These are phyloP conservation scores for Staphylotrichum longicolle DNA, from an alignment of 495 filamentous ascomycete species.

Conservation along the genomic window DNA sequence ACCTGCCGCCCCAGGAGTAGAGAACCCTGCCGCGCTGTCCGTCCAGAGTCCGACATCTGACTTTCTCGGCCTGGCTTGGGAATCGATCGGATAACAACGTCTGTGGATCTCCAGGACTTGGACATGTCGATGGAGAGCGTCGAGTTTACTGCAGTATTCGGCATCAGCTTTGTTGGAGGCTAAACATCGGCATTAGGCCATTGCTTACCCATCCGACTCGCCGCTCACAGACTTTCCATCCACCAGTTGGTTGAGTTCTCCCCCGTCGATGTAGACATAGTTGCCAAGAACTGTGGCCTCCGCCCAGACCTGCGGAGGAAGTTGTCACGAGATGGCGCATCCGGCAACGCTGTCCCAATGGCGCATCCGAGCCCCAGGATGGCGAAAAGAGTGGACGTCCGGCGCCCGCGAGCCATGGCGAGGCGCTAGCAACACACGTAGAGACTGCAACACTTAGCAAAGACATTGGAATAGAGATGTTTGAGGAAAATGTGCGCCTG, in stretches of 20 bases:
- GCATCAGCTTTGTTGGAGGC: background rate
- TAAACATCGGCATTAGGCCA: too few species aligned
- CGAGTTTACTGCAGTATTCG: constrained; percentile 25
- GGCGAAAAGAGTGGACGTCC: background rate
- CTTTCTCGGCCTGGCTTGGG: constrained; percentile 26
- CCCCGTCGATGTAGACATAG: constrained; percentile 26
- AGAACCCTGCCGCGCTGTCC: constrained; percentile 24
- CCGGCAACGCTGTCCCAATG: background rate
- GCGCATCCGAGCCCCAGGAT: background rate
- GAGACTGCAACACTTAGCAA: too few species aligned
- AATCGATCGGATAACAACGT: constrained; percentile 32
- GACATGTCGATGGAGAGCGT: constrained; percentile 41
- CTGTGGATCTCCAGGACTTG: constrained; percentile 36
- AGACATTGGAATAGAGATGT: too few species aligned
- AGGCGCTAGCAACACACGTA: too few species aligned
- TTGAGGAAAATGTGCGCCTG: too few species aligned
- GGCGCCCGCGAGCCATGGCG: too few species aligned
- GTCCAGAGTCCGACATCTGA: constrained; percentile 32
- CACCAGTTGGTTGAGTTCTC: constrained; percentile 16
- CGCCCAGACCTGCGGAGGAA: background rate
- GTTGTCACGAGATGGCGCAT: background rate
- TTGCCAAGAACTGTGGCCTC: constrained; percentile 18
- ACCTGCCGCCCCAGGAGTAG: constrained; percentile 41
- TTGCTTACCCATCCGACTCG: background rate
- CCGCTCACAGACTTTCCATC: background rate